Evolutionary conservation across 441 rosid species (phyloP), one percentile per base, ranked within the genome.

Genomic region (Arabidopsis lyrata): DNA sequence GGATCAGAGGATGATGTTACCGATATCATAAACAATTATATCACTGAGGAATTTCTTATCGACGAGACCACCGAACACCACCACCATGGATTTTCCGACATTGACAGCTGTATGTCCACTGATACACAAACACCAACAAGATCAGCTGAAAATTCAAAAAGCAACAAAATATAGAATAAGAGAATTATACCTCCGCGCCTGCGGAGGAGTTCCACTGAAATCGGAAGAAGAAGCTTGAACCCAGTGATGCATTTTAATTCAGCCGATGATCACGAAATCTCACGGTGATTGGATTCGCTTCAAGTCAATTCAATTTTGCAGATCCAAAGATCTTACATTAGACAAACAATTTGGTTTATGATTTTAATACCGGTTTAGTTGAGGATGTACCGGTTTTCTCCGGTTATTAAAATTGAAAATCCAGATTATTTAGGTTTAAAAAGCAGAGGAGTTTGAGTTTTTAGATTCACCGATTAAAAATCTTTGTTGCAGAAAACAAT

Each of bases 101-200:
- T 78, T 72, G 72, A 90, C 91, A 63, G 97, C 87, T 11, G 92
- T 83, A 78, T 95, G 99, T 29, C 99, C 99, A 80, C 99, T 95
- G 88, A 59, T 22, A 15, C 56, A 35, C 39, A 35, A 42, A 59
- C 10, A 44, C 27, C 68, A 38, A 22, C 32, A 14, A 13, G 35
- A 42, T 59, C 52, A 70, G 78, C 62, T 60, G 39, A 44, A 24
- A 29, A 29, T 24, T 68, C 53, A 29, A 29, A 29, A 29, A 29
- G 4, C 6, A 29, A 4, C 6, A 3, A 29, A 24, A 24, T 24
- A 24, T 24, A 29, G 31, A 4, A 29, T 4, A 10, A 44, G 16
- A 48, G 18, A 14, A 11, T 54, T 9, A 9, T 2, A 72, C 99
- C 99, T 95, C 76, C 99, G 92, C 20, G 95, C 91, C 67, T 80